These are phyloP conservation scores for Pontederia crassipes DNA, from an alignment of 176 grass and related monocot species.

Conservation along the genomic window DNA sequence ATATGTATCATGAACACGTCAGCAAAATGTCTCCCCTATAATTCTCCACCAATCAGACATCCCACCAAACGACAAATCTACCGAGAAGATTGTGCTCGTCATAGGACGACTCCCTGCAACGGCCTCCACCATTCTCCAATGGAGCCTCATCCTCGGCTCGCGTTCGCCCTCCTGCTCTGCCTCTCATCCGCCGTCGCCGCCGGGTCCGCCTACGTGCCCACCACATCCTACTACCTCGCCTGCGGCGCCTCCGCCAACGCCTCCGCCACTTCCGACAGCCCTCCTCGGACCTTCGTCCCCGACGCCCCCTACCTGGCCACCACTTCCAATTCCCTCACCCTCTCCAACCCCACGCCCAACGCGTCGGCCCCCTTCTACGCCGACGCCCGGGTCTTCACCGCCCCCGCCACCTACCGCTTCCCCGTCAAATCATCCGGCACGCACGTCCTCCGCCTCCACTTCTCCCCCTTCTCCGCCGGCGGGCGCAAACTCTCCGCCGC, in stretches of 20 bases:
- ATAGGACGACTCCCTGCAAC: background rate
- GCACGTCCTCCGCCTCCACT: conserved; percentile 78
- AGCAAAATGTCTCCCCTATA: background rate
- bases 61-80: background rate
- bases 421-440: background rate
- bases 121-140: background rate
- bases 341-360: conserved; percentile 7
- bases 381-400: conserved; percentile 32
- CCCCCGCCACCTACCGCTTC: conserved; percentile 34
- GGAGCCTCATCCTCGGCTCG: background rate
- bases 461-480: conserved; percentile 33
- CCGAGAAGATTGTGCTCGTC: background rate
- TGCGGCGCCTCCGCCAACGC: conserved; percentile 30
- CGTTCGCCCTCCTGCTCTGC: background rate
- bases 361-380: conserved; percentile 30
- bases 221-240: conserved; percentile 19
- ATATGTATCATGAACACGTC: too few species aligned
- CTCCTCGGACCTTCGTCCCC: conserved; percentile 19
- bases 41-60: background rate
- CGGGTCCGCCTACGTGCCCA: conserved; percentile 11
- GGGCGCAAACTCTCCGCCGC: conserved; percentile 19
- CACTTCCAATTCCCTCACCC: background rate
- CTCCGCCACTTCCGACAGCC: conserved; percentile 14
- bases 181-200: conserved; percentile 1
- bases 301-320: conserved; percentile 15